A percentile compares a stretch with the other conserved stretches of the same genome.
Conservation (phyloP, 2,329 filamentous ascomycete species). For the Diaporthe helianthi region DNA sequence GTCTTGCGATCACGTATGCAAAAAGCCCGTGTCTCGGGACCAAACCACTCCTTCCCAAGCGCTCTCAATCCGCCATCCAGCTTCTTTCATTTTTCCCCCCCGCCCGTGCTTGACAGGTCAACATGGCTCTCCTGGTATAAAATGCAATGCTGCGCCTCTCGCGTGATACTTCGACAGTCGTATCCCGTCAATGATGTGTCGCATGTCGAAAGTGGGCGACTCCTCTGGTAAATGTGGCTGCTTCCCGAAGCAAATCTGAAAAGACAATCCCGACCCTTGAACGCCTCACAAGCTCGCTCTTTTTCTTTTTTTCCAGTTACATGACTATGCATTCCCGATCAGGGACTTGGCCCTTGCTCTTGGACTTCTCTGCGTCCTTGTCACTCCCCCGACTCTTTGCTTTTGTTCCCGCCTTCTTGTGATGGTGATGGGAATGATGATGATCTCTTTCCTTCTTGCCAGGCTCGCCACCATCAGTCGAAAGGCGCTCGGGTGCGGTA, state of each 20-base stretch:
- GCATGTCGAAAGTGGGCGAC: slow-evolving; percentile 5
- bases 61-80: background rate
- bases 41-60: background rate
- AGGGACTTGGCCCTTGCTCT: slow-evolving; percentile 45
- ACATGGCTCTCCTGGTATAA: slow-evolving; percentile 28
- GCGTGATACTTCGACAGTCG: slow-evolving; percentile 1
- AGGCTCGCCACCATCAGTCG: slow-evolving; percentile 35
- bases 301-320: slow-evolving; percentile 41
- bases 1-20: slow-evolving; percentile 13
- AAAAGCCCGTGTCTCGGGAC: background rate
- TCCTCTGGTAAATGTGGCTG: slow-evolving; percentile 17
- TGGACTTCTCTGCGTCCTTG: slow-evolving; percentile 46
- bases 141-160: slow-evolving; percentile 28
- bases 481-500: slow-evolving; percentile 27
- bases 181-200: background rate
- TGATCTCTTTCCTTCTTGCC: slow-evolving; percentile 39
- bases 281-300: slow-evolving; percentile 25
- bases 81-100: background rate
- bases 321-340: slow-evolving; percentile 59
- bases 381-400: slow-evolving; percentile 43
- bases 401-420: slow-evolving; percentile 46
- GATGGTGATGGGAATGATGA: slow-evolving; percentile 42
- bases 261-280: slow-evolving; percentile 2
- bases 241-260: slow-evolving; percentile 12
- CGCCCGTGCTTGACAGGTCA: background rate